Percentiles rank a stretch among this genome's conserved stretches.
phyloP scores from a whole-genome alignment of 345 rosid genomes.

The Turritis glabra region DNA sequence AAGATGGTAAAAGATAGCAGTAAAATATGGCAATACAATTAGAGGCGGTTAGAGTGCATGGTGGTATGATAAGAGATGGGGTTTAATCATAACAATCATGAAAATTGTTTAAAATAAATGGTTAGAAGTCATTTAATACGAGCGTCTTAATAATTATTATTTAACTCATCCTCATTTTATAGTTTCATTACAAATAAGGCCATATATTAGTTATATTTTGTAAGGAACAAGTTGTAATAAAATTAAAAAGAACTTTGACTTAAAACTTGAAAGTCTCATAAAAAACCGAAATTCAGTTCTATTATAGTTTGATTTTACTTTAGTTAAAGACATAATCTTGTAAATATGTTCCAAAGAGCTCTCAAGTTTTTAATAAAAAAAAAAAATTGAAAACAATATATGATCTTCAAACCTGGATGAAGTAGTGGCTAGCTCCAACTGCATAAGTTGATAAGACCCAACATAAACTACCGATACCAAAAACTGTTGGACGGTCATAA shows the following conservation, averaged over 20 bases:
- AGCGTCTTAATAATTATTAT: too few relatives aligned
- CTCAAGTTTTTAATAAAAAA: not conserved
- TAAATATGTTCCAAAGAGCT: not conserved
- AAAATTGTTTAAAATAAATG: too few relatives aligned
- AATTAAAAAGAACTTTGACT: not conserved
- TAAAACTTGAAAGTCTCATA: not conserved
- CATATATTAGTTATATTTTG: not conserved
- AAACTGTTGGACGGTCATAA: slow-evolving; percentile 75
- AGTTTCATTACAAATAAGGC: not conserved
- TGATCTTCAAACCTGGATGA: slow-evolving; percentile 50
- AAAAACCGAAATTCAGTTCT: not conserved
- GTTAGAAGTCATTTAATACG: too few relatives aligned
- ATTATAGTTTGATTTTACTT: not conserved
- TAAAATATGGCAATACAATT: too few relatives aligned
- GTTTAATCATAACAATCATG: too few relatives aligned
- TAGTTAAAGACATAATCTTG: not conserved
- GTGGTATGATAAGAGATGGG: too few relatives aligned
- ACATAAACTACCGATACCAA: slow-evolving; percentile 68
- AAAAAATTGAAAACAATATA: not conserved
- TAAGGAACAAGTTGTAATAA: not conserved
- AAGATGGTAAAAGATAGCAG: too few relatives aligned
- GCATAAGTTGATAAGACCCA: slow-evolving; percentile 90
- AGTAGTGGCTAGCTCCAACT: slow-evolving; percentile 63
- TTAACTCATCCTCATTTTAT: too few relatives aligned
- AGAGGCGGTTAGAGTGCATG: too few relatives aligned